Base-by-base conservation (phyloP, 2,329 filamentous ascomycete species). In the Amphichorda felina region DNA sequence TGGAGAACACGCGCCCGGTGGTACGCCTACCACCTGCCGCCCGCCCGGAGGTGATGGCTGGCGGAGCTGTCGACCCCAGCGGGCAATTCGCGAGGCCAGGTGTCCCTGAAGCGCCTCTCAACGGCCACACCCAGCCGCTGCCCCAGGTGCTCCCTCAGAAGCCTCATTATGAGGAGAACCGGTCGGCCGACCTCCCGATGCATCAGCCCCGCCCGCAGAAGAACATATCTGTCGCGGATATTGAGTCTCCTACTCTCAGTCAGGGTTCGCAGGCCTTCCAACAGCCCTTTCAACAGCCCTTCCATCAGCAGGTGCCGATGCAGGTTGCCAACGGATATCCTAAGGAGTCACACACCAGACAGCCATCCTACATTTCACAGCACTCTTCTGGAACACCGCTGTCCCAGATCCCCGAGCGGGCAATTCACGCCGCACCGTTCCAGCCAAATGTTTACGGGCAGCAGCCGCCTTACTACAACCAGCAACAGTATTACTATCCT, bases 181-280 rank as follows among this genome's bases (percentile, higher is more conserved):
- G 67, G 11, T 48, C 48, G 30, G 57, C 66, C 5, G 64, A 54
- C 43, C 63, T 73, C 45, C 73, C 86, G 1, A 94, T 96, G 78
- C 85, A 96, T 54, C 91, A 96, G 54, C 91, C 91, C 38, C 81
- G 85, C 35, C 89, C 91, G 8, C 88, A 96, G 56, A 96, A 96
- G 66, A 72, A 87, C 5, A 85, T 96, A 22, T 95, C 88, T 8
- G 78, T 96, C 39, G 84, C 86, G 38, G 87, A 86, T 48, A 94
- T 96, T 46, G 91, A 96, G 56, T 83, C 83, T 7, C 86, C 88
- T 4, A 77, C 74, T 5, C 68, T 61, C 46, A 53, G 58, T 35
- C 65, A 64, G 48, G 67, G 45, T 62, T 76, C 59, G 28, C 84
- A 85, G 48, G 83, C 86, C 1, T 94, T 94, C 48, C 81, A 89